Percentiles rank a stretch among this genome's conserved stretches.
Conservation (phyloP, 768 basidiomycete genomes). For the Phanerochaete sordida region DNA sequence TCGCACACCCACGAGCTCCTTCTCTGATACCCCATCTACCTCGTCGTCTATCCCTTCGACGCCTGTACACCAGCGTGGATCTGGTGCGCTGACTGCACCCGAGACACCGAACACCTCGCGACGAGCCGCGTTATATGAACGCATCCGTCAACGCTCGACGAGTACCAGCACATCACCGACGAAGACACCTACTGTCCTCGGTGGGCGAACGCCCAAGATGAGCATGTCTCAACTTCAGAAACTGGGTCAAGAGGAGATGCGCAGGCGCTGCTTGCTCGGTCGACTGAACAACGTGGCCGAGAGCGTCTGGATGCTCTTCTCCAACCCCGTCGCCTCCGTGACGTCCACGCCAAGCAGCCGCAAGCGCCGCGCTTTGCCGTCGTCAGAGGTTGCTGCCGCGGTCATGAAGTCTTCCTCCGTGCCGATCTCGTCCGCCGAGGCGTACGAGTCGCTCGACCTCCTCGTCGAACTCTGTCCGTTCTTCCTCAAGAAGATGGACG, state of each 20-base stretch:
- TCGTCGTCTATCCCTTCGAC: conserved; percentile 52
- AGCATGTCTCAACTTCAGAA: conserved; percentile 66
- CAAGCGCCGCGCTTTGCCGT: conserved; percentile 69
- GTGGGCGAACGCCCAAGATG: conserved; percentile 38
- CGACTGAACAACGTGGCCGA: conserved; percentile 81
- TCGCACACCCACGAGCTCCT: conserved; percentile 27
- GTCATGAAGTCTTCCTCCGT: conserved; percentile 80
- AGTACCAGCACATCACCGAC: conserved; percentile 61
- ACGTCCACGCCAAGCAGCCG: conserved; percentile 53
- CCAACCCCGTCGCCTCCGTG: conserved; percentile 49
- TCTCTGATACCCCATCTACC: conserved; percentile 31
- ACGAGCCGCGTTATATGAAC: conserved; percentile 77
- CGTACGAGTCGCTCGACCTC: conserved; percentile 67
- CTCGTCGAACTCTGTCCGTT: conserved; percentile 73
- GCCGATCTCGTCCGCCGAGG: conserved; percentile 75
- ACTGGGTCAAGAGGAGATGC: conserved; percentile 74
- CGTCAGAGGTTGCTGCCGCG: conserved; percentile 61
- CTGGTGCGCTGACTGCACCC: conserved; percentile 51
- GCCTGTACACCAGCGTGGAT: conserved; percentile 59
- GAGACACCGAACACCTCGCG: conserved; percentile 73
- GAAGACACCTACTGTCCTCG: conserved; percentile 32
- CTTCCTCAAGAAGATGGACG: conserved; percentile 63
- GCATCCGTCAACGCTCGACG: conserved; percentile 70
- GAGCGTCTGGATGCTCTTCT: conserved; percentile 87
- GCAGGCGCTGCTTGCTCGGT: conserved; percentile 72